Base-by-base conservation (phyloP, 768 basidiomycete species). In the Galerina sulciceps region DNA sequence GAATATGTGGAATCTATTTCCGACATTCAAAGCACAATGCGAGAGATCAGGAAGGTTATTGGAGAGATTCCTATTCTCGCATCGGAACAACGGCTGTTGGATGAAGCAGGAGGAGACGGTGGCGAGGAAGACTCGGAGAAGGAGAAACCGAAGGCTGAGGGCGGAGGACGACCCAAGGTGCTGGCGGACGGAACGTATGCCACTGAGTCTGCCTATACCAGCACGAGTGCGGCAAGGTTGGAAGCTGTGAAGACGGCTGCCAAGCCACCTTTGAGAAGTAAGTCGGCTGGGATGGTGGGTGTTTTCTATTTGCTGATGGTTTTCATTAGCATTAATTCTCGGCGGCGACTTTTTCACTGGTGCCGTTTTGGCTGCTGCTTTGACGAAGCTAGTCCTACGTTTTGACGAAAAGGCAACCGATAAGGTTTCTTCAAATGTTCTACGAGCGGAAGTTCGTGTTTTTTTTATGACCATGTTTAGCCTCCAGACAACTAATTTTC, bases 31-130 rank as follows among this genome's bases (percentile, higher is more conserved):
- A 79, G 74, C 44, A 82, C 88, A 1, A 87, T 97, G 82, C 78
- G 79, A 46, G 91, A 93, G 71, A 80, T 98, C 43, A 81, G 95
- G 55, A 87, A 88, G 69, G 89, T 93, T 13, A 75, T 99, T 36
- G 96, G 97, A 13, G 97, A 99, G 77, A 91, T 99, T n/a, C 97
- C 97, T 5, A 98, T 99, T 54, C 76, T 98, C 45, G 94, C 96
- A 1, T 89, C 90, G 0, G 95, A 97, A 75, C 92, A 93, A 73
- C 84, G 81, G 55, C 72, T 93, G 54, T 79, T 93, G 62, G 93
- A 95, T 64, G 93, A 91, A 65, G 85, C 89, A 10, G 80, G 82
- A 61, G 85, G 61, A 35, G 73, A 61, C 26, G 67, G 53, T 22
- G 71, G 68, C 15, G 74, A 59, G 17, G 86, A 85, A 58, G 88